Percentiles rank a stretch among this genome's conserved stretches.
These are phyloP conservation scores for Coemansia reversa DNA, from an alignment of 192 early-diverging fungal species.

Conservation along the genomic window DNA sequence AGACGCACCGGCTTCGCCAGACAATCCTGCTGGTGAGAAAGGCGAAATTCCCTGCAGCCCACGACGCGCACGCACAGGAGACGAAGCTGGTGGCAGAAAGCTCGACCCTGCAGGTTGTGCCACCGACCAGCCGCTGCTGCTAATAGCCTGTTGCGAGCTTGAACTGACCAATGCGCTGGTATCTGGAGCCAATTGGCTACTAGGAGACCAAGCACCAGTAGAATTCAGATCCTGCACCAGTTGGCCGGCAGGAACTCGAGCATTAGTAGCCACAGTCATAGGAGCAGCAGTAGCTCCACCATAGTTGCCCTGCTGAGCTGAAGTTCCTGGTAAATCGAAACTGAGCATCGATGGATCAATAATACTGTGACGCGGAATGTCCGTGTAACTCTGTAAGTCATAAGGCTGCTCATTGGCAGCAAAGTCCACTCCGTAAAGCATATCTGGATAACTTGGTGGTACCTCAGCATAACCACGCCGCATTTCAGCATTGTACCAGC, in stretches of 20 bases:
- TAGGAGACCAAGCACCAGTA: too few relatives aligned
- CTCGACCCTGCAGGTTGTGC: slow-evolving; percentile 30
- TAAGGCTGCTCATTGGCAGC: slow-evolving; percentile 15
- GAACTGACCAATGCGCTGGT: too few relatives aligned
- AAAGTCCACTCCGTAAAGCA: slow-evolving; percentile 22
- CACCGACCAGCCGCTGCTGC: slow-evolving; percentile 35
- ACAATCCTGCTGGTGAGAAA: slow-evolving; percentile 15
- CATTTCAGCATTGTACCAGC: slow-evolving; percentile 17
- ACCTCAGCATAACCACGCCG: slow-evolving; percentile 18
- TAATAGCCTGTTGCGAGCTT: neutral
- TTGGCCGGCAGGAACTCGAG: too few relatives aligned
- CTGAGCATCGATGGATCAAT: slow-evolving; percentile 54
- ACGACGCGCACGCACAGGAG: neutral
- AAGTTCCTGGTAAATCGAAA: slow-evolving; percentile 33
- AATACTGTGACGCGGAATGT: slow-evolving; percentile 52
- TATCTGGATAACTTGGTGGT: slow-evolving; percentile 14
- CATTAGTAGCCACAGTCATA: neutral
- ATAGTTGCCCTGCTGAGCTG: slow-evolving; percentile 18
- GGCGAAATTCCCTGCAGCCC: slow-evolving; percentile 15
- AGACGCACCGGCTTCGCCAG: slow-evolving; percentile 1
- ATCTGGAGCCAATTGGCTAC: too few relatives aligned
- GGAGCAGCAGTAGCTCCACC: neutral
- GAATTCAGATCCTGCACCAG: too few relatives aligned
- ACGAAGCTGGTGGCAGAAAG: slow-evolving; percentile 14
- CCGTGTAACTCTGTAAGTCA: slow-evolving; percentile 36